Base-by-base conservation (phyloP, 495 filamentous ascomycete genomes). In the Sporormia fimetaria region DNA sequence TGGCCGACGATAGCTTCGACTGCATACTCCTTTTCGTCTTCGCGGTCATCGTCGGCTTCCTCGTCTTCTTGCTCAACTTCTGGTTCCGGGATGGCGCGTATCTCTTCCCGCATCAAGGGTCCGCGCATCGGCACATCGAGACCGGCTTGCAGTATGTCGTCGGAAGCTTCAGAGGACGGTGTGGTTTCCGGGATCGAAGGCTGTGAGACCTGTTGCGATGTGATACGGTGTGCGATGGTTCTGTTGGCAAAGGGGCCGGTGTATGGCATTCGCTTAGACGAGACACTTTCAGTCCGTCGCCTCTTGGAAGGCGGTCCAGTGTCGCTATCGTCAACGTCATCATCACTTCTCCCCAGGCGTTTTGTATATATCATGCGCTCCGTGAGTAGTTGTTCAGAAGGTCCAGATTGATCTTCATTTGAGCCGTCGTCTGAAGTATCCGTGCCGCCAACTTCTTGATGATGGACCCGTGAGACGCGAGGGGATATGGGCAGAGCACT, bases 401-500 rank as follows among this genome's bases (percentile, higher is more conserved):
- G n/a, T n/a, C n/a, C n/a, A n/a, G n/a, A n/a, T n/a, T n/a, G n/a
- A n/a, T n/a, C n/a, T n/a, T n/a, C n/a, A n/a, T n/a, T n/a, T n/a
- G n/a, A n/a, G n/a, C n/a, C n/a, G n/a, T 38, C 35, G 33, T 42
- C 38, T 11, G 21, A 27, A 8, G 37, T 25, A 7, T 40, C 22
- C 11, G 30, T 24, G 4, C 21, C 18, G 2, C 33, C 12, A 4
- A 35, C 21, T 33, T 26, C 39, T 20, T 14, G 23, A 4, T 36
- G 22, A 22, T 25, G 16, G 11, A n/a, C 17, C 16, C 3, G 36
- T 2, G 44, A 36, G 18, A 40, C 20, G 18, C 12, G 12, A 1
- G 44, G 37, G 3, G 44, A 40, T 6, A 11, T n/a, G 7, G 45
- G 28, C 3, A 49, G 33, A 1, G 46, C 46, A 22, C 46, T 49